Evolutionary conservation across 2,329 filamentous ascomycete species (phyloP), one percentile per base, ranked within the genome.

Genomic region (Aureobasidium sp.): DNA sequence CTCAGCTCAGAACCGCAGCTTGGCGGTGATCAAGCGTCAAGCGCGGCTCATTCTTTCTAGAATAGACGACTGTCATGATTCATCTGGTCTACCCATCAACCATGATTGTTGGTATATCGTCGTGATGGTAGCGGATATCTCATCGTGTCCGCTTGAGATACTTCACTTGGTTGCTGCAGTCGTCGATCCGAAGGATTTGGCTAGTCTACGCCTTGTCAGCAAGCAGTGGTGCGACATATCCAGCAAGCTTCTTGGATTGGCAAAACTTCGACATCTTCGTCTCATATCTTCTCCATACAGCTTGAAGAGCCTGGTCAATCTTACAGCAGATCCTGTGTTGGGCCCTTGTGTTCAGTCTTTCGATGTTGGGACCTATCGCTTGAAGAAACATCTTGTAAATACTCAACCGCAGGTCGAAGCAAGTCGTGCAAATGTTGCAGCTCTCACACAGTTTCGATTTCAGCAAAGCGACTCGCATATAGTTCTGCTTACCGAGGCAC

Each of bases 201-300:
- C 39, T 5, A 57, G 31, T 7, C 11, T 57, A n/a, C 53, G 53
- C n/a, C 53, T 57, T n/a, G 39, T 36, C 29, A 57, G 39, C 41
- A 57, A 45, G 31, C 53, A 36, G 25, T 57, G 39, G 41, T 45
- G n/a, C 29, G 29, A n/a, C 27, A 2, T 45, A 20, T 45, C 53
- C n/a, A 57, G 17, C 17, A 44, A 27, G 39, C n/a, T 11, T 22
- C 45, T 57, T 29, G 53, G 53, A 20, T 6, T 45, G 12, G 29
- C 39, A 27, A 31, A 36, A 34, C 41, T 57, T 2, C 39, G 4
- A 8, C 27, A 57, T 45, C 53, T 12, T 45, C 53, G 27, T 12
- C 45, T 44, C 31, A 20, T 57, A n/a, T 25, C 34, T 15, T 57
- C 53, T 25, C 53, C 53, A 5, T 45, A 57, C 53, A 57, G 53